phyloP scores from a whole-genome alignment of 2,329 filamentous ascomycete genomes.

The Eutypa lata region DNA sequence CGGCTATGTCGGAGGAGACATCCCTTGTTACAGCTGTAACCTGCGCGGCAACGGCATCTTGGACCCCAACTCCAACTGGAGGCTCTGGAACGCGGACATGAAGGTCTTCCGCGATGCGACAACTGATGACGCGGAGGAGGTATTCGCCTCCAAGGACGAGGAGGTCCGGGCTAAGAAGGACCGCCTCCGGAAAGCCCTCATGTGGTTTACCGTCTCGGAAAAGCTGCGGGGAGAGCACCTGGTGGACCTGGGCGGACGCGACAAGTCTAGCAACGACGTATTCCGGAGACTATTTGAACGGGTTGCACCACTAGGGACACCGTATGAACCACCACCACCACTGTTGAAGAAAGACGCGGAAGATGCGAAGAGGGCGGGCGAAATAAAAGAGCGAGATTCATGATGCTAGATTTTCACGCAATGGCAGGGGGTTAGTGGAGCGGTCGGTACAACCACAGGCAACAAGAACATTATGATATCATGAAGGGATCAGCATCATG shows the following conservation, averaged over 20 bases:
- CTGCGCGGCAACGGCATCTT: slow-evolving; percentile 3
- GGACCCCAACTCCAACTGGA: slow-evolving; percentile 5
- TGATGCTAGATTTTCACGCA: too few relatives aligned
- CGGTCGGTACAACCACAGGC: too few relatives aligned
- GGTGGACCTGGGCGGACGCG: slow-evolving; percentile 3
- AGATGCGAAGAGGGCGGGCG: too few relatives aligned
- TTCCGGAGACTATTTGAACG: slow-evolving; percentile 3
- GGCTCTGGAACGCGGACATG: slow-evolving; percentile 4
- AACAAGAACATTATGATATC: too few relatives aligned
- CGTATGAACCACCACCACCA: not conserved
- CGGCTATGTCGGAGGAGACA: slow-evolving; percentile 3
- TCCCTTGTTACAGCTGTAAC: slow-evolving; percentile 4
- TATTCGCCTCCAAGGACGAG: slow-evolving; percentile 1
- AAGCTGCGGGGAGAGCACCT: slow-evolving; percentile 1
- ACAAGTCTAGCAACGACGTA: slow-evolving; percentile 1
- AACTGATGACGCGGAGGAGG: not conserved
- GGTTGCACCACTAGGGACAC: slow-evolving; percentile 2
- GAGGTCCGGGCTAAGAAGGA: slow-evolving; percentile 2
- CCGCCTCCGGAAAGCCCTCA: slow-evolving; percentile 1
- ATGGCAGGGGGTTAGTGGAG: too few relatives aligned
- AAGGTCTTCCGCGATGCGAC: slow-evolving; percentile 5
- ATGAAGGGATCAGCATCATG: too few relatives aligned
- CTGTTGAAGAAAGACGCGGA: not conserved
- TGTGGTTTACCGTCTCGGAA: slow-evolving; percentile 5
- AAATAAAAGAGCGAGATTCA: too few relatives aligned